Base-by-base conservation (phyloP, 1,139 yeast species). In the Debaryomyces robertsiae region DNA sequence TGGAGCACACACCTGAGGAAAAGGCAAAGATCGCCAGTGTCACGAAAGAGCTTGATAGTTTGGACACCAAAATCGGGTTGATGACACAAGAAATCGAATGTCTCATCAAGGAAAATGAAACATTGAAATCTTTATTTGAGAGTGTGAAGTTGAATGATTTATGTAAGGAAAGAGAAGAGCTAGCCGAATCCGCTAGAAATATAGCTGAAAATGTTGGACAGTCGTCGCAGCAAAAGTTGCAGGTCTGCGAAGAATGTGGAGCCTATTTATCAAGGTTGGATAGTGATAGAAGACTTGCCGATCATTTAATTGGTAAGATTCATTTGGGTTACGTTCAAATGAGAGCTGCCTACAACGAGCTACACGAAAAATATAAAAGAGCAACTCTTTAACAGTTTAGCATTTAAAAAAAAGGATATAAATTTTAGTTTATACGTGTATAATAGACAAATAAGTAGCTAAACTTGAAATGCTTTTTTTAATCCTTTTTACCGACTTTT, bases 201-300 rank as follows among this genome's bases (percentile, higher is more conserved):
- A 65, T 85, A 1, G 76, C 85, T 6, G 96, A 88, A 44, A 84
- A 81, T 50, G 77, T 84, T 5, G 95, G 95, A 1, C 95, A 87
- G 49, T 79, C 91, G 3, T 88, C 95, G 1, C 95, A 87, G 56
- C 98, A 91, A 54, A 87, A 87, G 57, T 69, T 91, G 38, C 97
- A 90, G 60, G 95, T 89, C 0, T 93, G 98, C 64, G 87, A 81
- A 50, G 82, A 81, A 2, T 93, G 98, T 65, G 97, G 96, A 0
- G 96, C 96, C 0, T 89, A 84, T 58, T 69, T 93, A 41, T 87
- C 96, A 3, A 71, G 95, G 45, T 69, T 90, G 43, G 98, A 93
- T 60, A 88, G 86, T 47, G 98, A 91, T 60, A 72, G 93, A 55
- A 74, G 98, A 49, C 69, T 93, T 50, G 96, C 95, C 0, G 97